Conservation (phyloP, 2,329 filamentous ascomycete genomes). For the Cladosporium sp. region DNA sequence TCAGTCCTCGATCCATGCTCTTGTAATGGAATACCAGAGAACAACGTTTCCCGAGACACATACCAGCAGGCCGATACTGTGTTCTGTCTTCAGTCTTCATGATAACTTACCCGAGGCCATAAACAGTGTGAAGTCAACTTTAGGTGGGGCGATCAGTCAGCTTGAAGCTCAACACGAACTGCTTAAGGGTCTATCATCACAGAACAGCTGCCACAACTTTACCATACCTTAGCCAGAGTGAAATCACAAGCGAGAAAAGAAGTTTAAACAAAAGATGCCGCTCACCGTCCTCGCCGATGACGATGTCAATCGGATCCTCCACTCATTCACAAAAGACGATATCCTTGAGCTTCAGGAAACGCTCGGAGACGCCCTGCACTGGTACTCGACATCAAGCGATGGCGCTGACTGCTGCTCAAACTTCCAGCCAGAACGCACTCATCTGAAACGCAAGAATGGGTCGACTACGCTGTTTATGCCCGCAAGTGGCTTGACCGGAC, state of each 20-base stretch:
- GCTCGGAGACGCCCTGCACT: conserved; percentile 57
- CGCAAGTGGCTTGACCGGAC: conserved; percentile 54
- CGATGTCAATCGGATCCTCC: conserved; percentile 53
- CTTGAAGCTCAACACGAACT: neutral
- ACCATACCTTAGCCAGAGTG: neutral
- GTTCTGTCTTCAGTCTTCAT: too few relatives aligned
- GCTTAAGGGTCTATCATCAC: neutral
- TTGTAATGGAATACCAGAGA: too few relatives aligned
- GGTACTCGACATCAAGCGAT: conserved; percentile 61
- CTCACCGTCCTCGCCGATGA: conserved; percentile 56
- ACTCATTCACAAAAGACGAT: conserved; percentile 54
- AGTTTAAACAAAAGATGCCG: conserved; percentile 43
- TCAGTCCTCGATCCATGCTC: too few relatives aligned
- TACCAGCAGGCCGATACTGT: too few relatives aligned
- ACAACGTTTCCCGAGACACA: too few relatives aligned
- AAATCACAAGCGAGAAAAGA: neutral
- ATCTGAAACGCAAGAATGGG: conserved; percentile 58
- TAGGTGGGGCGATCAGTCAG: neutral
- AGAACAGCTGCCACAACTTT: neutral
- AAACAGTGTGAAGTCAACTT: neutral
- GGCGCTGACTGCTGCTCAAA: conserved; percentile 53
- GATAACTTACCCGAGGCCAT: too few relatives aligned
- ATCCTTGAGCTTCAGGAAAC: conserved; percentile 54
- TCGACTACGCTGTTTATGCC: conserved; percentile 65
- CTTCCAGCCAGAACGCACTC: conserved; percentile 59